Evolutionary conservation across 1,139 yeast genomes (phyloP), one percentile per base, ranked within the genome.

Genomic region (Zygoascus meyerae): DNA sequence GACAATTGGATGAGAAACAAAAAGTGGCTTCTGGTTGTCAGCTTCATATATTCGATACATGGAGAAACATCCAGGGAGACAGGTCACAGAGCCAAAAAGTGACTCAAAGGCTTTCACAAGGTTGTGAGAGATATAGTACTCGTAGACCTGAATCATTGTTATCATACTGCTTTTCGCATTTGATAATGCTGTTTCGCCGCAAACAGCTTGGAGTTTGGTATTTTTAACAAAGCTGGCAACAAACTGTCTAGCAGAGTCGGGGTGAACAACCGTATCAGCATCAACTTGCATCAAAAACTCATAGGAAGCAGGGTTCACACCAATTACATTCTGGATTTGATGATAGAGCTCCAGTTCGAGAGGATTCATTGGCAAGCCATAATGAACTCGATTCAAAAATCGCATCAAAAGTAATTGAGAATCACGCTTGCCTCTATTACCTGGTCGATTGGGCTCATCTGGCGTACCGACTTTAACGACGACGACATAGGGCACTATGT

Each of bases 91-190:
- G 8, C 74, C 74, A 52, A 69, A 69, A 50, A 69, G 55, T 40
- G 66, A 59, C 52, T 69, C 73, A 48, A 69, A 69, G 0, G 74
- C 71, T 54, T 69, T 69, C 33, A 71, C 65, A 46, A 69, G 53
- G 48, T 70, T 67, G 53, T 69, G 73, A 17, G 73, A 68, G 55
- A 70, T 69, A 52, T 66, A 69, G 60, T 69, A 69, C 52, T 69
- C 73, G 53, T 68, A 69, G 8, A 69, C 73, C 52, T 69, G 73
- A 48, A 69, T 65, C 74, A 70, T 70, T 1, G 73, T 69, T 40
- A 66, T 62, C 47, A 70, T 59, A 26, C 71, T 64, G 18, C 62
- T 58, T 38, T 66, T 62, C 10, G 71, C 66, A 48, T 69, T 69
- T 15, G 68, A 65, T 32, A 69, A 53, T 36, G 67, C 68, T 1